These are phyloP conservation scores for Pyricularia pennisetigena DNA, from an alignment of 2,329 filamentous ascomycete genomes.

Conservation along the genomic window DNA sequence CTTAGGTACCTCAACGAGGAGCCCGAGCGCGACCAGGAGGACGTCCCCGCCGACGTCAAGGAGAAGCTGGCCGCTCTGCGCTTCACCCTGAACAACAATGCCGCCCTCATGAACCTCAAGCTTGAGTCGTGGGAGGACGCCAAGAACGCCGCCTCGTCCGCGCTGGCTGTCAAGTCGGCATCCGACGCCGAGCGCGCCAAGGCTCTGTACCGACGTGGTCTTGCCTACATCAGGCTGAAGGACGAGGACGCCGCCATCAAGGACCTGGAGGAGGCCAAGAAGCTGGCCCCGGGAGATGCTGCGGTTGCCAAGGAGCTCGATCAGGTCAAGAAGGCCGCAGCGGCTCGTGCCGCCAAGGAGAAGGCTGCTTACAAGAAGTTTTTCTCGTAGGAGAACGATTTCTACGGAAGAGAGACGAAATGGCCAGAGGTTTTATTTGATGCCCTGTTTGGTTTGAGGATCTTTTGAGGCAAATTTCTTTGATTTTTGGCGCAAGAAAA, in stretches of 20 bases:
- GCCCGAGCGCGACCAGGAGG: constrained; percentile 50
- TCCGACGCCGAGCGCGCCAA: constrained; percentile 74
- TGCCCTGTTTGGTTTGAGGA: not conserved
- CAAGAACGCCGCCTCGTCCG: constrained; percentile 59
- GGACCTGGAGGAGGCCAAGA: constrained; percentile 66
- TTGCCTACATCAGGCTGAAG: constrained; percentile 66
- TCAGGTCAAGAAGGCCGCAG: constrained; percentile 66
- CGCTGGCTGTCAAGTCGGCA: constrained; percentile 52
- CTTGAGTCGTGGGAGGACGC: constrained; percentile 62
- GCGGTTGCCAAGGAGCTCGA: constrained; percentile 67
- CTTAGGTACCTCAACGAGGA: constrained; percentile 84
- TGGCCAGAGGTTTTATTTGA: not conserved
- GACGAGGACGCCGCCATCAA: constrained; percentile 74
- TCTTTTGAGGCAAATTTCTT: not conserved
- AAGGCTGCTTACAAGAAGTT: constrained; percentile 91
- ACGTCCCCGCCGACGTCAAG: constrained; percentile 59
- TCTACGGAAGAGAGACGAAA: not conserved
- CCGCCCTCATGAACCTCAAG: constrained; percentile 78
- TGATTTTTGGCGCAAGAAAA: not conserved
- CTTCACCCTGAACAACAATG: constrained; percentile 82
- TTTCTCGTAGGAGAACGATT: constrained; percentile 55
- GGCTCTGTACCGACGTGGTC: constrained; percentile 73
- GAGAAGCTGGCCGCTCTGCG: constrained; percentile 62
- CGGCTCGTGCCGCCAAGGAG: constrained; percentile 72
- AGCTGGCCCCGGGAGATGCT: constrained; percentile 64